A percentile compares a stretch with the other conserved stretches of the same genome.
These are phyloP conservation scores for Helotiales sp. DNA, from an alignment of 2,329 filamentous ascomycete genomes.

Conservation along the genomic window DNA sequence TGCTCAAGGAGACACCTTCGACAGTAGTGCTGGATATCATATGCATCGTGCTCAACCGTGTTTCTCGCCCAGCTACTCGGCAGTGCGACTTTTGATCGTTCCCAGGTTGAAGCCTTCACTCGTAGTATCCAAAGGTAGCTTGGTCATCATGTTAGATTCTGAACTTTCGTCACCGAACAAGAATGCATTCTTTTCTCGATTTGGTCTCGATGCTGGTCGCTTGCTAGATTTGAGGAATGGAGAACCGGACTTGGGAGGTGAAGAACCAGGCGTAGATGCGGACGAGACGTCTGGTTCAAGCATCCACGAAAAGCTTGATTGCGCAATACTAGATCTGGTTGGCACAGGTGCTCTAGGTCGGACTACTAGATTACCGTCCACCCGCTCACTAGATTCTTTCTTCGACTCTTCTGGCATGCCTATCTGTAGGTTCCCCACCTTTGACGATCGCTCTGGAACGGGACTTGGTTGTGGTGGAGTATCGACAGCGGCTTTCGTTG, in stretches of 20 bases:
- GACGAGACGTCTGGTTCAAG: conserved; percentile 49
- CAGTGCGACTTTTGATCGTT: conserved; percentile 26
- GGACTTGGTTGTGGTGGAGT: conserved; percentile 5
- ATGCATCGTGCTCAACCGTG: background rate
- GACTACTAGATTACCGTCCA: conserved; percentile 8
- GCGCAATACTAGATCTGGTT: conserved; percentile 65
- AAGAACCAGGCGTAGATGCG: conserved; percentile 17
- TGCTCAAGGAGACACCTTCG: background rate
- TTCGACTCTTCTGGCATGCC: background rate
- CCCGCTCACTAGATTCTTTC: background rate
- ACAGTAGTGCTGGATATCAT: background rate
- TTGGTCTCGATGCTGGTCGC: conserved; percentile 25
- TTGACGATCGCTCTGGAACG: background rate
- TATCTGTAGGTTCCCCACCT: conserved; percentile 3
- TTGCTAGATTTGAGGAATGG: conserved; percentile 32
- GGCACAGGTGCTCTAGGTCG: conserved; percentile 47
- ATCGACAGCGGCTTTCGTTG: background rate
- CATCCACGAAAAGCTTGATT: conserved; percentile 81
- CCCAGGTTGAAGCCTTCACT: conserved; percentile 33
- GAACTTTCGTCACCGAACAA: conserved; percentile 35
- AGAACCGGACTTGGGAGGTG: conserved; percentile 30
- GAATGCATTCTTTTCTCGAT: conserved; percentile 36
- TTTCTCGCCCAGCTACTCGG: conserved; percentile 9
- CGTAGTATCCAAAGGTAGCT: conserved; percentile 19
- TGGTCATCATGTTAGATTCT: conserved; percentile 19